Evolutionary conservation across 768 basidiomycete species (phyloP).

Genomic region (Kwoniella botswanensis): DNA sequence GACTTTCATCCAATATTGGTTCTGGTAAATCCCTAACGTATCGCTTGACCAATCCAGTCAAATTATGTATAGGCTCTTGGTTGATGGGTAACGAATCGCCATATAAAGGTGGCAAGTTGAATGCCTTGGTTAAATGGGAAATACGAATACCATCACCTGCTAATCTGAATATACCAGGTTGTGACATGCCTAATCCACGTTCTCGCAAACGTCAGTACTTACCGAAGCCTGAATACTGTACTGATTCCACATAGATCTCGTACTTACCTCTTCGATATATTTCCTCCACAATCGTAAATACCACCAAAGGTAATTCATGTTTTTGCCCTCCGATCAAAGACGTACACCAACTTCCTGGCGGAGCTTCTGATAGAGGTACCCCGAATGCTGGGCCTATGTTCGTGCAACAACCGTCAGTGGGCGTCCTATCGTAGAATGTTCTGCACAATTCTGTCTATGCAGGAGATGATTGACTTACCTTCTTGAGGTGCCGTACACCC

Average conservation of each 20-base stretch:
- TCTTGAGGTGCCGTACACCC: slow-evolving; percentile 2
- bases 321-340: slow-evolving; percentile 45
- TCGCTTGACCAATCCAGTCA: slow-evolving; percentile 59
- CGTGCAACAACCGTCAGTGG: no score
- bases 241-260: neutral
- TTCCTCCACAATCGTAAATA: slow-evolving; percentile 52
- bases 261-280: slow-evolving; percentile 50
- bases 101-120: slow-evolving; percentile 48
- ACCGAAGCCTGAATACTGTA: neutral
- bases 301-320: slow-evolving; percentile 49
- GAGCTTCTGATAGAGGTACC: slow-evolving; percentile 39
- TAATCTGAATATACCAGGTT: slow-evolving; percentile 52
- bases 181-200: slow-evolving; percentile 38
- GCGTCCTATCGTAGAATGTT: no score
- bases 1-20: slow-evolving; percentile 61
- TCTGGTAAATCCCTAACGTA: slow-evolving; percentile 63
- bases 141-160: slow-evolving; percentile 48
- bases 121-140: slow-evolving; percentile 40
- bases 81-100: slow-evolving; percentile 38
- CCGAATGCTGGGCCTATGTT: slow-evolving; percentile 45
- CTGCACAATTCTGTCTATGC: neutral
- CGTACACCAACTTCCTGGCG: slow-evolving; percentile 43
- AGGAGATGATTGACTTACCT: slow-evolving; percentile 13
- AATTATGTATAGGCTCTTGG: slow-evolving; percentile 45
- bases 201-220: no score